These are phyloP conservation scores for Herpetomonas tarakana DNA, from an alignment of 208 protist genomes.

Conservation along the genomic window DNA sequence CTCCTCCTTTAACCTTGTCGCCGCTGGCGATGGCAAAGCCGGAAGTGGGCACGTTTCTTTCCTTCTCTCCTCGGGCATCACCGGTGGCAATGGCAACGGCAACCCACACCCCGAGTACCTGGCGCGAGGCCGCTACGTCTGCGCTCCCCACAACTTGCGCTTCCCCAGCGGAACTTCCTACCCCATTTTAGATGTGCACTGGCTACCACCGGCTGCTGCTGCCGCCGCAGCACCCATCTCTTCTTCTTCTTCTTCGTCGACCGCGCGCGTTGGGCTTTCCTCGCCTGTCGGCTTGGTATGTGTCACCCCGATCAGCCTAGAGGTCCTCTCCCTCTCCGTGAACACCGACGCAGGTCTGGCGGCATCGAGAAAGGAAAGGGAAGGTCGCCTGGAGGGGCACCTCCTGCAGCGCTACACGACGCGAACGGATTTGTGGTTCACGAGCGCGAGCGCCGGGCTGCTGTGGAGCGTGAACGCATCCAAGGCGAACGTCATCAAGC, in stretches of 20 bases:
- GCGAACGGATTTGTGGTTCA: conserved; percentile 32
- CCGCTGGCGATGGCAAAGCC: background rate
- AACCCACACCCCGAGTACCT: too few species aligned
- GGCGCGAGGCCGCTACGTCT: background rate
- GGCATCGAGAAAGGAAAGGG: too few species aligned
- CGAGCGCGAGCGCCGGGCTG: conserved; percentile 11
- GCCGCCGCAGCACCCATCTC: background rate
- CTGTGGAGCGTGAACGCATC: conserved; percentile 37
- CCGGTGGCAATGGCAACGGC: background rate
- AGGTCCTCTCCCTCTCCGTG: too few species aligned
- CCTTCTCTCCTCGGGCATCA: background rate
- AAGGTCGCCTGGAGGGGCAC: too few species aligned
- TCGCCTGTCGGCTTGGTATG: too few species aligned
- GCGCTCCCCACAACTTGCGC: background rate
- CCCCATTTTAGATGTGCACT: background rate
- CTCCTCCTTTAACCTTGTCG: background rate
- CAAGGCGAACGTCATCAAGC: conserved; percentile 42
- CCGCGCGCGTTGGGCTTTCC: too few species aligned
- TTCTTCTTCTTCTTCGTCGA: too few species aligned
- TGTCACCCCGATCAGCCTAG: too few species aligned
- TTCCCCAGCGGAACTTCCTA: background rate
- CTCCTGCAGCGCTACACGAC: conserved; percentile 44
- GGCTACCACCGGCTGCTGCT: background rate
- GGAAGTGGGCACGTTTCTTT: background rate
- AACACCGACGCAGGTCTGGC: too few species aligned